Conservation (phyloP, 352 stramenopile species). For the Thraustochytrium striatum region DNA sequence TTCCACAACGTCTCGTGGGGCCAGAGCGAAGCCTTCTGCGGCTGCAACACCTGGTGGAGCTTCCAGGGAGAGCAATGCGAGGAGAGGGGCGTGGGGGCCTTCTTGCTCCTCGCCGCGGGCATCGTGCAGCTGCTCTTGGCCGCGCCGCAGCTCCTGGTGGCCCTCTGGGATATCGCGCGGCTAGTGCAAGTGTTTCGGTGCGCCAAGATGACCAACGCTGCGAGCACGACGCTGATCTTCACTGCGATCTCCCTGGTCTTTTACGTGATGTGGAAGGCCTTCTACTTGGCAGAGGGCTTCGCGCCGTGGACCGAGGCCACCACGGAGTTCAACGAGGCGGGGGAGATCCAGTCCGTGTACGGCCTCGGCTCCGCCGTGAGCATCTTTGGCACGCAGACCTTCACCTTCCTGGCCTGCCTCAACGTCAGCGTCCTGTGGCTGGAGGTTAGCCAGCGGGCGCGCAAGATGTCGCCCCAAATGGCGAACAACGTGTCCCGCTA, state of each 20-base stretch:
- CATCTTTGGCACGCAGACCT: not conserved
- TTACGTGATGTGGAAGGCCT: not conserved
- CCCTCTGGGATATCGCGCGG: no score
- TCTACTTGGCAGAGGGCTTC: not conserved
- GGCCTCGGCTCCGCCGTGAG: not conserved
- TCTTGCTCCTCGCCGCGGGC: not conserved
- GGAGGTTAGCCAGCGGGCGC: not conserved
- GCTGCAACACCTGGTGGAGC: no score
- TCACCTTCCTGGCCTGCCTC: not conserved
- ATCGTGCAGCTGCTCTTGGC: not conserved
- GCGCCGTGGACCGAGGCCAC: not conserved
- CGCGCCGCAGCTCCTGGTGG: not conserved
- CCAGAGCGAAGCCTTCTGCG: no score
- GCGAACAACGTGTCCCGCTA: not conserved
- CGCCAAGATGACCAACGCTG: not conserved
- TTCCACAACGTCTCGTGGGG: no score
- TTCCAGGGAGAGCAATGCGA: no score
- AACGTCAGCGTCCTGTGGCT: no score
- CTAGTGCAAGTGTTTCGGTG: no score
- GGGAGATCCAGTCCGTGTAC: no score
- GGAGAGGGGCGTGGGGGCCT: no score
- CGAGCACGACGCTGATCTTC: not conserved
- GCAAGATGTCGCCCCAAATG: not conserved
- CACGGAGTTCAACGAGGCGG: not conserved
- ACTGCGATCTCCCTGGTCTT: not conserved